Evolutionary conservation across 164 flowering plant genomes (phyloP).

Genomic region (Macadamia integrifolia): DNA sequence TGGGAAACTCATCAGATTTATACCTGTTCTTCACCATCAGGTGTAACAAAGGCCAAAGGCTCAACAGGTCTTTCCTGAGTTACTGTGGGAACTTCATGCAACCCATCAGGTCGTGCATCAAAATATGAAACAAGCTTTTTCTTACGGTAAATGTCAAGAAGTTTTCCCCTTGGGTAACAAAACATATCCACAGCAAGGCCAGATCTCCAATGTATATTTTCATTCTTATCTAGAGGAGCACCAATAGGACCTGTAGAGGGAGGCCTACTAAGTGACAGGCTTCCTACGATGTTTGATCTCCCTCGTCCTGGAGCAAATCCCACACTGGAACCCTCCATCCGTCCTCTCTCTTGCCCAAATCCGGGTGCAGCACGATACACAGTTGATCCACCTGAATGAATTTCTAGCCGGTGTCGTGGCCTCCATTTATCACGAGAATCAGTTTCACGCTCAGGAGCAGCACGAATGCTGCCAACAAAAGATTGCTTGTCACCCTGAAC

Average conservation of each 20-base stretch:
- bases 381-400: constrained; percentile 46
- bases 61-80: constrained; percentile 39
- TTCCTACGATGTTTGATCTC: constrained; percentile 34
- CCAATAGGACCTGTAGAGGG: constrained; percentile 44
- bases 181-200: constrained; percentile 24
- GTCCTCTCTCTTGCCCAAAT: constrained; percentile 68
- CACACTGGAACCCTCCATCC: constrained; percentile 45
- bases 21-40: constrained; percentile 83
- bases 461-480: constrained; percentile 30
- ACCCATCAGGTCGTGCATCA: constrained; percentile 33
- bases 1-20: not conserved
- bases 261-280: constrained; percentile 26
- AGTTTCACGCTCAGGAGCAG: constrained; percentile 56
- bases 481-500: constrained; percentile 49
- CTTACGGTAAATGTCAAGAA: constrained; percentile 82
- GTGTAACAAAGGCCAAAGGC: constrained; percentile 80
- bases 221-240: constrained; percentile 31
- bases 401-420: constrained; percentile 86
- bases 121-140: constrained; percentile 39
- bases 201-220: constrained; percentile 36
- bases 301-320: constrained; percentile 87
- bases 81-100: constrained; percentile 49
- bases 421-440: constrained; percentile 98
- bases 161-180: constrained; percentile 84
- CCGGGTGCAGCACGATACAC: constrained; percentile 85